These are phyloP conservation scores for Ettlia oleoabundans DNA, from an alignment of 139 green algal species.

Conservation along the genomic window DNA sequence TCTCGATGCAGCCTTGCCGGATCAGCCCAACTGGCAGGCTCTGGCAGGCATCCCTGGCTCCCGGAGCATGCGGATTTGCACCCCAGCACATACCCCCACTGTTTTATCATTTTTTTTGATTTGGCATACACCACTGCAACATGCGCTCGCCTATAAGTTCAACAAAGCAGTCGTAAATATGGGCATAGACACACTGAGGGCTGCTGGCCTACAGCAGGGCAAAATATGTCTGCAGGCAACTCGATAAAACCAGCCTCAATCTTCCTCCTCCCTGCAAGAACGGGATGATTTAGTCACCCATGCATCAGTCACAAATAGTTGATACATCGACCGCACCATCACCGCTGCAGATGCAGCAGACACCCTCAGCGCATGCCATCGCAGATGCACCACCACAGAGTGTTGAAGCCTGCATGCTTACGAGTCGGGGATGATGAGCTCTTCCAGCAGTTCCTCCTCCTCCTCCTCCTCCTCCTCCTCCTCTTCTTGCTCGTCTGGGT, in stretches of 20 bases:
- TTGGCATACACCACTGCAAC: neutral
- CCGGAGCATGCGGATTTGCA: too few relatives aligned
- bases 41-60: too few relatives aligned
- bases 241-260: neutral
- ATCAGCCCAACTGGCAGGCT: too few relatives aligned
- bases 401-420: neutral
- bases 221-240: too few relatives aligned
- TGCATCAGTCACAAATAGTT: neutral
- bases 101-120: too few relatives aligned
- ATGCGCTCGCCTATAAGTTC: neutral
- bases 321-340: too few relatives aligned
- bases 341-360: too few relatives aligned
- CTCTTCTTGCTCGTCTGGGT: neutral
- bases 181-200: too few relatives aligned
- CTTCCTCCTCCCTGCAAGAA: neutral
- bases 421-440: neutral
- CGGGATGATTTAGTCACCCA: neutral
- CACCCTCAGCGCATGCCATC: neutral
- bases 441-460: neutral
- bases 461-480: neutral
- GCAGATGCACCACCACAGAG: neutral
- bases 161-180: too few relatives aligned
- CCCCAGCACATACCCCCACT: too few relatives aligned
- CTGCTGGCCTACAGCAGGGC: too few relatives aligned
- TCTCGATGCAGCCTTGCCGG: too few relatives aligned